Percentiles rank a stretch among this genome's conserved stretches.
Evolutionary conservation across 495 filamentous ascomycete genomes (phyloP).

Genomic region (Penicillium riverlandense): DNA sequence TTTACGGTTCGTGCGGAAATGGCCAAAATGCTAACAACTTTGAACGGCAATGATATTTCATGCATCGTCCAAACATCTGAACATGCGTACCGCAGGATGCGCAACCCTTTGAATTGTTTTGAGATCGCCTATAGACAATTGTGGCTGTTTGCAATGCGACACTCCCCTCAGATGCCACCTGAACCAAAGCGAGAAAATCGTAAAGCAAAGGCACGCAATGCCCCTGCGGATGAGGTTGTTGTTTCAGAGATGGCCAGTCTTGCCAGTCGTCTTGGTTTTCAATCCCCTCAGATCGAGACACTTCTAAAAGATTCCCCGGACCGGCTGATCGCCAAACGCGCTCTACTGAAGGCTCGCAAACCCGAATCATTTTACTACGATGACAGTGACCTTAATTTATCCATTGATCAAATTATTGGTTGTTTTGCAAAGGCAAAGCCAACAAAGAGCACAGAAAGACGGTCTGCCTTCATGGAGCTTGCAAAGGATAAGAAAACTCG

Average conservation of each 20-base stretch:
- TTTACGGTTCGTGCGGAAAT: not conserved
- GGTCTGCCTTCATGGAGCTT: too few species aligned
- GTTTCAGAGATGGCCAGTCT: not conserved
- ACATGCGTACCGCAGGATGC: not conserved
- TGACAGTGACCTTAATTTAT: not conserved
- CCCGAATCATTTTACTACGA: not conserved
- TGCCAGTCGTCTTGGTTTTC: not conserved
- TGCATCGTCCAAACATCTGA: not conserved
- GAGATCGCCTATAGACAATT: conserved; percentile 1
- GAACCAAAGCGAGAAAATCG: not conserved
- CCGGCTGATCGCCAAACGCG: not conserved
- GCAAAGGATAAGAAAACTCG: too few species aligned
- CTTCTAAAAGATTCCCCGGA: not conserved
- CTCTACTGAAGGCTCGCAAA: not conserved
- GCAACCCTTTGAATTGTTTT: not conserved
- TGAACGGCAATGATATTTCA: not conserved
- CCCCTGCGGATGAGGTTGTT: not conserved
- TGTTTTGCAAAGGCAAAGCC: too few species aligned
- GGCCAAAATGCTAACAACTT: not conserved
- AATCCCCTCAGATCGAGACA: not conserved
- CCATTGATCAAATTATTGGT: not conserved
- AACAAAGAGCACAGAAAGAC: too few species aligned
- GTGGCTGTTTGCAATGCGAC: not conserved
- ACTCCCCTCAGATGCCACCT: not conserved
- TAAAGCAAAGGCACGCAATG: not conserved